phyloP scores from a whole-genome alignment of 1,284 basidiomycete species.

The Malassezia caprae region DNA sequence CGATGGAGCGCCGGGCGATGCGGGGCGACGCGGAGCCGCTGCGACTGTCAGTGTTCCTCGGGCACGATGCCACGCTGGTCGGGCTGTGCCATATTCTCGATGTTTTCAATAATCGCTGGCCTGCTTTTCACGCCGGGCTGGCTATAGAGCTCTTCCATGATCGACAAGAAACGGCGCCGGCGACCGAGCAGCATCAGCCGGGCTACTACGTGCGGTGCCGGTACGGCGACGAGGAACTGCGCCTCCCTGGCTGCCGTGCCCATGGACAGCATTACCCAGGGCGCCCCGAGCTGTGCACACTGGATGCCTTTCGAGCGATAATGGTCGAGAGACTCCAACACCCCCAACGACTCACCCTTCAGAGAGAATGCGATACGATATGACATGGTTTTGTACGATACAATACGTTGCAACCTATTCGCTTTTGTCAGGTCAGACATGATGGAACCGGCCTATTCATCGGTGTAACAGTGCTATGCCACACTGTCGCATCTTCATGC shows the following conservation, averaged over 20 bases:
- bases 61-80: constrained; percentile 63
- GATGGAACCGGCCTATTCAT: constrained; percentile 18
- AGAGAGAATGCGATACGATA: constrained; percentile 31
- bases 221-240: constrained; percentile 62
- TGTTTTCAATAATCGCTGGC: constrained; percentile 63
- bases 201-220: constrained; percentile 57
- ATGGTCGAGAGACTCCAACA: constrained; percentile 32
- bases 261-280: constrained; percentile 62
- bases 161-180: neutral
- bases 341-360: constrained; percentile 30
- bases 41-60: constrained; percentile 52
- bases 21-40: constrained; percentile 24
- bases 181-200: constrained; percentile 11
- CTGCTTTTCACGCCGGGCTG: constrained; percentile 32
- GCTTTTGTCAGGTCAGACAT: neutral
- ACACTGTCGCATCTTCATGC: constrained; percentile 18
- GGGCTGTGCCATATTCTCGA: constrained; percentile 62
- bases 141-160: constrained; percentile 37
- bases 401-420: neutral
- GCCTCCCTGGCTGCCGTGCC: constrained; percentile 60
- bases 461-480: constrained; percentile 12
- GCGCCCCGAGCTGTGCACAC: constrained; percentile 65
- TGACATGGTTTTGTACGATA: neutral
- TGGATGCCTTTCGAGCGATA: constrained; percentile 56
- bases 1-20: constrained; percentile 51